Conservation (phyloP, 495 filamentous ascomycete genomes). For the Penicillium paxilli region DNA sequence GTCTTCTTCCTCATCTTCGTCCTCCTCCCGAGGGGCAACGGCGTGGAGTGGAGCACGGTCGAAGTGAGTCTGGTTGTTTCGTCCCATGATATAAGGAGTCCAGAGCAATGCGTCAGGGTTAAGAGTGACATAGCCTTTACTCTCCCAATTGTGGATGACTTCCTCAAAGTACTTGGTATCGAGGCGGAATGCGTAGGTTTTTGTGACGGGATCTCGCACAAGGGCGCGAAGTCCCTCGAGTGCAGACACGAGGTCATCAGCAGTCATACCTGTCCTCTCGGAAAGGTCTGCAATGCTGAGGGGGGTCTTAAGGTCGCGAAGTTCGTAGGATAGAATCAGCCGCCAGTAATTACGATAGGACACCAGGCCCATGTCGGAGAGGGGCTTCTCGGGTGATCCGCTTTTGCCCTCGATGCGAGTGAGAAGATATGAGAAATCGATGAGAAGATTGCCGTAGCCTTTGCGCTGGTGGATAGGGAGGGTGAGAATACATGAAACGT, state of each 20-base stretch:
- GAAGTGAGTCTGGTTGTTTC: constrained; percentile 78
- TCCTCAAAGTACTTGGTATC: constrained; percentile 79
- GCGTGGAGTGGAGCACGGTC: constrained; percentile 83
- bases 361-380: constrained; percentile 96
- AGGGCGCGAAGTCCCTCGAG: constrained; percentile 86
- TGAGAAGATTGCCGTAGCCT: constrained; percentile 93
- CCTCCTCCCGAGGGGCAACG: constrained; percentile 76
- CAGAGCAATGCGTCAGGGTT: constrained; percentile 81
- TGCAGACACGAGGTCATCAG: constrained; percentile 92
- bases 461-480: constrained; percentile 95
- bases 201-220: constrained; percentile 85
- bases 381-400: constrained; percentile 93
- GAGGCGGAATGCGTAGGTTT: constrained; percentile 82
- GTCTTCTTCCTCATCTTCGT: constrained; percentile 63
- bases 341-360: constrained; percentile 98
- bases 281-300: constrained; percentile 80
- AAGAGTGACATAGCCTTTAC: constrained; percentile 80
- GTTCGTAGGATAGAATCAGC: constrained; percentile 78
- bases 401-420: constrained; percentile 92
- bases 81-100: constrained; percentile 98
- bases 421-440: constrained; percentile 96
- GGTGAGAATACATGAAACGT: constrained; percentile 95
- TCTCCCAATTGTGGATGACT: constrained; percentile 83
- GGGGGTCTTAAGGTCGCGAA: constrained; percentile 63
- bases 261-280: constrained; percentile 89